Conservation (phyloP, 1,284 basidiomycete species). For the Chalciporus piperatoides region DNA sequence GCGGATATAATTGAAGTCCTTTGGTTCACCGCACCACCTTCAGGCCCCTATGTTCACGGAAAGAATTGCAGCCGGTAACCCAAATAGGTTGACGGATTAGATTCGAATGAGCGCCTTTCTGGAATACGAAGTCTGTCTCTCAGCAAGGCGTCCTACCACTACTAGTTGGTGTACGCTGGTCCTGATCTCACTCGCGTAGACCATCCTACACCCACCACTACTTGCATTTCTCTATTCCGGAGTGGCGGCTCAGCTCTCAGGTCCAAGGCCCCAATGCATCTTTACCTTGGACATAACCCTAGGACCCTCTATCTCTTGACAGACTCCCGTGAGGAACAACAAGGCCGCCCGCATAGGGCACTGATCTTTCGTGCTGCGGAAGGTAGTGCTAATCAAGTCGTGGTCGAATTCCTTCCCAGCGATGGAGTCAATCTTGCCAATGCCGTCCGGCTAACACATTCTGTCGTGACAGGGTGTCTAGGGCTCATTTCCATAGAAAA, state of each 20-base stretch:
- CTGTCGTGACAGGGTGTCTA: conserved; percentile 76
- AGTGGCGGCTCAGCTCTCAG: not conserved
- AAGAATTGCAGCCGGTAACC: no score
- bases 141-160: not conserved
- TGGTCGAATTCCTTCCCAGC: conserved; percentile 80
- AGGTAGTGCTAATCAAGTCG: conserved; percentile 54
- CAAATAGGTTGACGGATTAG: not conserved
- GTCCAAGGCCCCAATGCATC: conserved; percentile 47
- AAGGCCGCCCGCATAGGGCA: conserved; percentile 55
- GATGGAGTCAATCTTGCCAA: conserved; percentile 66
- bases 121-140: not conserved
- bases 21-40: no score
- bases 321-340: conserved; percentile 57
- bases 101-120: not conserved
- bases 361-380: conserved; percentile 70
- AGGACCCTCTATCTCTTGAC: conserved; percentile 71
- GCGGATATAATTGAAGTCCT: not conserved
- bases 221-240: not conserved
- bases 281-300: conserved; percentile 64
- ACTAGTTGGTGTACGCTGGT: not conserved
- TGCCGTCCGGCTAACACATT: conserved; percentile 58
- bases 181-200: not conserved
- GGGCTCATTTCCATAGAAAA: conserved; percentile 71
- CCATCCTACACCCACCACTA: not conserved
- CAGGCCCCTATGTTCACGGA: not conserved